Evolutionary conservation across 2,329 filamentous ascomycete species (phyloP), one percentile per base, ranked within the genome.

Genomic region (Cercospora sp.): DNA sequence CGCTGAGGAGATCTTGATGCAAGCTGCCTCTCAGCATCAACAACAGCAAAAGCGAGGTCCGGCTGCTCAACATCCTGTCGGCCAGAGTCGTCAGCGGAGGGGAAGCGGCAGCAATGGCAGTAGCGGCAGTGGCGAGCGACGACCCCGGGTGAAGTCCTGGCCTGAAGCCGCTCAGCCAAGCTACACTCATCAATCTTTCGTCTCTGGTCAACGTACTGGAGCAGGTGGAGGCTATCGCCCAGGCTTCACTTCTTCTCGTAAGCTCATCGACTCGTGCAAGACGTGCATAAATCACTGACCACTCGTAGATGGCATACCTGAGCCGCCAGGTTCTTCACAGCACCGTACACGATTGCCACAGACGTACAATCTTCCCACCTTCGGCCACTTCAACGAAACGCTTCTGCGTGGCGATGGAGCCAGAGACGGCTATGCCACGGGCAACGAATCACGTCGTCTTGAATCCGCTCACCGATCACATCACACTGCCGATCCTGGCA

Each of bases 1-100:
- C 10, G 84, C 83, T 2, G 81, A 83, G 3, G 78, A 84, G 33
- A 79, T 82, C 1, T 71, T 87, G 16, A 79, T 82, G 28, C 60
- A 59, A 18, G 66, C 63, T 18, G 62, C 45, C 8, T 60, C 68
- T 51, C 64, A 60, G 30, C 66, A 67, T 33, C 63, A 59, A 26
- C 13, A 30, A 30, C 63, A 61, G 30, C 36, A 60, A 18, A 36
- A 33, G 12, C 55, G 30, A 59, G 53, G 51, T 6, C 18, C 26
- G 13, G 30, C 20, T 18, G 7, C 18, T n/a, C 67, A 65, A 28
- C 36, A 59, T 16, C 53, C 67, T 45, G 16, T 16, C 9, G 61
- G 62, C 5, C 28, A 60, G 28, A 57, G 55, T 48, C 64, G 62
- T 28, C 59, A 63, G 23, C 67, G 61, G 30, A 55, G 23, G 26